These are phyloP conservation scores for Cryphonectria japonica DNA, from an alignment of 2,329 filamentous ascomycete species.

Conservation along the genomic window DNA sequence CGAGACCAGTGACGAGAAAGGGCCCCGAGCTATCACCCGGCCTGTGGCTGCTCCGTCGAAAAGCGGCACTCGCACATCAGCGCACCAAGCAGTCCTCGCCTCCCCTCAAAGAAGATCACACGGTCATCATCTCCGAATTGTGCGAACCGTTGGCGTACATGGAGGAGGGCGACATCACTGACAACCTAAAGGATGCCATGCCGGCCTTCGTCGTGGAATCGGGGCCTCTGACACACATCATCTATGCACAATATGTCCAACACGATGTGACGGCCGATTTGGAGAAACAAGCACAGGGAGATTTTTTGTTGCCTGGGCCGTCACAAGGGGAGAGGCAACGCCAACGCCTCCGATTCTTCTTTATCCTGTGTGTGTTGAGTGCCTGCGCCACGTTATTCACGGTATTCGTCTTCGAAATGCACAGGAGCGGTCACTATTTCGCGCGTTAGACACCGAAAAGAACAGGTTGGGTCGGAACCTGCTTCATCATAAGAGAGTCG, in stretches of 20 bases:
- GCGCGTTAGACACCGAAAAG: conserved; percentile 1
- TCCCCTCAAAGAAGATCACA: neutral
- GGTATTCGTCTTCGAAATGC: conserved; percentile 21
- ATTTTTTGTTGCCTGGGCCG: conserved; percentile 11
- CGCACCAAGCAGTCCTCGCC: conserved; percentile 6
- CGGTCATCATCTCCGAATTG: neutral
- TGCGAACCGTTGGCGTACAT: conserved; percentile 3
- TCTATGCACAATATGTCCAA: conserved; percentile 19
- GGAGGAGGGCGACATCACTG: conserved; percentile 12
- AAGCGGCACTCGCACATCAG: conserved; percentile 26
- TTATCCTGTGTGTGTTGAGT: conserved; percentile 25
- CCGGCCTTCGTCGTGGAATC: conserved; percentile 12
- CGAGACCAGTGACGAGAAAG: conserved; percentile 22
- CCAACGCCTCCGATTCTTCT: conserved; percentile 22
- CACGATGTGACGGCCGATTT: conserved; percentile 20
- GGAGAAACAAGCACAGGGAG: conserved; percentile 16
- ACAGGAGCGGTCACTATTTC: conserved; percentile 24
- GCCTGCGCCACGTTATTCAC: conserved; percentile 26
- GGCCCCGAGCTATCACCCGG: conserved; percentile 23
- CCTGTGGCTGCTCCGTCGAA: conserved; percentile 24
- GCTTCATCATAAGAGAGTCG: conserved; percentile 14
- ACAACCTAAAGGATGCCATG: conserved; percentile 9
- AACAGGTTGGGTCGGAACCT: neutral
- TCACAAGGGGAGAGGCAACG: conserved; percentile 8
- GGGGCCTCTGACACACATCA: conserved; percentile 15